These are phyloP conservation scores for Musa beccarii DNA, from an alignment of 176 grass and related monocot genomes.

Conservation along the genomic window DNA sequence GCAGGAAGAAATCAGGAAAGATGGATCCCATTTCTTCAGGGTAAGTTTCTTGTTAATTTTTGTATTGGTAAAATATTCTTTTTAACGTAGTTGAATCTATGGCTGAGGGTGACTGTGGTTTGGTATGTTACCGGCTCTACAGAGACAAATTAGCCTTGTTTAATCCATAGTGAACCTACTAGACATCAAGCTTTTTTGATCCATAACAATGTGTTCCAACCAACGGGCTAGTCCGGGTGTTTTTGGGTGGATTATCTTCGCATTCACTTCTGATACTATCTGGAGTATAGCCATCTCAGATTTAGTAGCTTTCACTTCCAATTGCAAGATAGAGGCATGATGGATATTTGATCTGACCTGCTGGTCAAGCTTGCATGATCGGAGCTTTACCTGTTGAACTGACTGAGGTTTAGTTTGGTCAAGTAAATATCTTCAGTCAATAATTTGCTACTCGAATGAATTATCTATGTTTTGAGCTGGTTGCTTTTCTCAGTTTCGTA, in stretches of 20 bases:
- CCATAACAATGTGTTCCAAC: not conserved
- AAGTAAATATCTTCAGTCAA: not conserved
- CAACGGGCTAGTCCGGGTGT: not conserved
- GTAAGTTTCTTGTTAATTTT: slow-evolving; percentile 28
- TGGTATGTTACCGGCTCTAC: not conserved
- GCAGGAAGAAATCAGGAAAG: slow-evolving; percentile 62
- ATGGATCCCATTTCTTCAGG: slow-evolving; percentile 85
- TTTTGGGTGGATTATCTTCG: not conserved
- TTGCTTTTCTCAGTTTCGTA: not conserved
- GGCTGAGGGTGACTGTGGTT: not conserved
- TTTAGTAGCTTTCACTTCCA: not conserved
- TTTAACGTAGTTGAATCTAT: not conserved
- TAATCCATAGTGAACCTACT: not conserved
- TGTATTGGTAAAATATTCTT: not conserved
- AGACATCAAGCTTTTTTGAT: not conserved
- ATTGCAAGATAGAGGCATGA: not conserved
- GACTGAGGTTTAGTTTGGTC: not conserved
- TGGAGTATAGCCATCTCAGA: not conserved
- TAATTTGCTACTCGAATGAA: not conserved
- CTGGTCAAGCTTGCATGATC: not conserved
- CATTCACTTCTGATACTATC: not conserved
- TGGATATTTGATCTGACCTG: not conserved
- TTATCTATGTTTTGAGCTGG: not conserved
- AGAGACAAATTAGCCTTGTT: no score
- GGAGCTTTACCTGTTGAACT: not conserved